These are phyloP conservation scores for Gracilaria caudata DNA, from an alignment of 23 red algal species.

Conservation along the genomic window DNA sequence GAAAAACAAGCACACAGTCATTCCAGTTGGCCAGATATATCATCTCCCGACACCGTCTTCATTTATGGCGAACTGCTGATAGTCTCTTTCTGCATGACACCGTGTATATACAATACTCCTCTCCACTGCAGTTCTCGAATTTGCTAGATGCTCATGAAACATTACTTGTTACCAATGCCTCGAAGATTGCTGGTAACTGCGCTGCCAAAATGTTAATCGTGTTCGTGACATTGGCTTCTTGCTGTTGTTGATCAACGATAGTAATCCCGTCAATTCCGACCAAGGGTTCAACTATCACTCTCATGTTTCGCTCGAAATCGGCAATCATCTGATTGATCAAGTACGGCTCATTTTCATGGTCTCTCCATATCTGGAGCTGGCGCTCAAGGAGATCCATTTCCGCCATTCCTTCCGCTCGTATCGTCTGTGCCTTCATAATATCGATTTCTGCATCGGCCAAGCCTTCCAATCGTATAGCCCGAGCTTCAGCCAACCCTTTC, in stretches of 20 bases:
- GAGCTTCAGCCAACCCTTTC: conserved; percentile 52
- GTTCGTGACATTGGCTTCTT: not conserved
- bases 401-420: conserved; percentile 24
- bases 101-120: no score
- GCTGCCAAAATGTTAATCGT: not conserved
- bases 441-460: conserved; percentile 46
- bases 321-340: not conserved
- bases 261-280: not conserved
- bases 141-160: not conserved
- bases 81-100: not conserved
- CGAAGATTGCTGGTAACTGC: not conserved
- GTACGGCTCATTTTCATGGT: not conserved
- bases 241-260: not conserved
- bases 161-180: not conserved
- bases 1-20: no score
- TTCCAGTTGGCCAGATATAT: no score
- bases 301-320: conserved; percentile 1
- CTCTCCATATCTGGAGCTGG: conserved; percentile 4
- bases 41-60: no score
- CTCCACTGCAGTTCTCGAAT: no score
- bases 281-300: conserved; percentile 12
- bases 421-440: not conserved
- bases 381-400: conserved; percentile 5
- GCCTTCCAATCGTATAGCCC: conserved; percentile 31
- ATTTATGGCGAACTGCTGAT: not conserved